phyloP scores from a whole-genome alignment of 148 eudicot species.

The Vaccinium myrtillus region DNA sequence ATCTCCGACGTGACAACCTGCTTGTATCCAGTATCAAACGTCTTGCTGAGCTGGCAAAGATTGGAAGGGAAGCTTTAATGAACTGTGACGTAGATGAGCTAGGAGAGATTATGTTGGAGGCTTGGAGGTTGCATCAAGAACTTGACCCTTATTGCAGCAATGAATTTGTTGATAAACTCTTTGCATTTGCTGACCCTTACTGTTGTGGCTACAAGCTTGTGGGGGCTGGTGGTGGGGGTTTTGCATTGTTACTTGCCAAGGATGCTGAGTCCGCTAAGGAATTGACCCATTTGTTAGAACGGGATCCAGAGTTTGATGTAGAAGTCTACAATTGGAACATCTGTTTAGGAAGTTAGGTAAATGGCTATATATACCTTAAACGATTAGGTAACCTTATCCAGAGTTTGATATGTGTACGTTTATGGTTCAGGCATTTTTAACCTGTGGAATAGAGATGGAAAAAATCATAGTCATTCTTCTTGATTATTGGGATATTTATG shows the following conservation, averaged over 20 bases:
- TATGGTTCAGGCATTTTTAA: neutral
- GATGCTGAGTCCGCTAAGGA: constrained; percentile 52
- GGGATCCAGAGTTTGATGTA: constrained; percentile 56
- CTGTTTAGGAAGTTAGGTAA: constrained; percentile 20
- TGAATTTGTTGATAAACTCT: constrained; percentile 70
- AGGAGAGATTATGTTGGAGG: constrained; percentile 81
- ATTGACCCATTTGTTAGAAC: constrained; percentile 43
- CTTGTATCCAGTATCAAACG: constrained; percentile 95
- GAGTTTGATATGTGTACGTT: neutral
- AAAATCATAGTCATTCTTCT: neutral
- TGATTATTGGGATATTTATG: neutral
- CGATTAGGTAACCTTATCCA: too few species aligned
- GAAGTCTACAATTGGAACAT: constrained; percentile 76
- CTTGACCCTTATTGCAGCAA: constrained; percentile 95
- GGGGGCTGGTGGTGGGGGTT: constrained; percentile 99
- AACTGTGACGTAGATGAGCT: constrained; percentile 71
- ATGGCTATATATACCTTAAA: neutral
- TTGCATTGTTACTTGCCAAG: constrained; percentile 85
- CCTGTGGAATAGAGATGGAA: neutral
- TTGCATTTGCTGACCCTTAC: constrained; percentile 61
- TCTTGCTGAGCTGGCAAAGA: constrained; percentile 82
- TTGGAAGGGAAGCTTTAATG: constrained; percentile 92
- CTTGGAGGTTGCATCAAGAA: constrained; percentile 97
- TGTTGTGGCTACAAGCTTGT: constrained; percentile 95
- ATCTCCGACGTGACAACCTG: constrained; percentile 77